phyloP scores from a whole-genome alignment of 257 asterid species.

The Paulownia fortunei region DNA sequence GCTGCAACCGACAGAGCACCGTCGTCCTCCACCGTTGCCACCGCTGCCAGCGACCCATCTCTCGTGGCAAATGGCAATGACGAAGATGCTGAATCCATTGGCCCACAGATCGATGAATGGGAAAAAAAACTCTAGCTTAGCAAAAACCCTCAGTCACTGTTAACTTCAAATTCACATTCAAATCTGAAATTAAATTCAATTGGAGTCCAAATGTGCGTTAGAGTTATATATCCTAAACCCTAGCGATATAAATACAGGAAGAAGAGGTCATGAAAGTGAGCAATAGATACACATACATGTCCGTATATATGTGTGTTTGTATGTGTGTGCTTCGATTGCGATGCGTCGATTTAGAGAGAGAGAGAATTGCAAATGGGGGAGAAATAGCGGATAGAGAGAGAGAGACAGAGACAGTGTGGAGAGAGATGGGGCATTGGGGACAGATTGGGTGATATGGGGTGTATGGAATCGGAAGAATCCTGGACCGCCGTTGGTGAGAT shows the following conservation, averaged over 20 bases:
- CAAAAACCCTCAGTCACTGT: conserved; percentile 45
- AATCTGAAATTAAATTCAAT: conserved; percentile 50
- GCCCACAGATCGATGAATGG: conserved; percentile 48
- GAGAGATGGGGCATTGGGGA: conserved; percentile 12
- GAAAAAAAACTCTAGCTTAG: conserved; percentile 42
- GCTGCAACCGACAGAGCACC: conserved; percentile 61
- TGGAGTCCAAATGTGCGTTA: conserved; percentile 25
- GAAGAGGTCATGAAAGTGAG: conserved; percentile 15
- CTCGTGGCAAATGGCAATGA: conserved; percentile 50
- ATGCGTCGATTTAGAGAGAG: conserved; percentile 45
- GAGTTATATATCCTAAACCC: conserved; percentile 58
- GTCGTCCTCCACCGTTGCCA: conserved; percentile 56
- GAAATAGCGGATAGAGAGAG: conserved; percentile 44
- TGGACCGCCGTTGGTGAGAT: not conserved
- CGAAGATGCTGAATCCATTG: conserved; percentile 71
- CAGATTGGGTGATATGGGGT: not conserved
- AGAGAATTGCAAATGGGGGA: conserved; percentile 33
- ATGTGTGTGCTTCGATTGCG: conserved; percentile 29
- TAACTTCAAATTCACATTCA: conserved; percentile 45
- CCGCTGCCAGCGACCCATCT: conserved; percentile 41
- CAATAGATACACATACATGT: conserved; percentile 23
- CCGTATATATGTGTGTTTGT: conserved; percentile 1
- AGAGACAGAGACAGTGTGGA: conserved; percentile 20
- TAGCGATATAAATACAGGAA: conserved; percentile 38
- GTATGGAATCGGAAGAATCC: not conserved